These are phyloP conservation scores for Pueraria montana DNA, from an alignment of 306 rosid genomes.

Conservation along the genomic window DNA sequence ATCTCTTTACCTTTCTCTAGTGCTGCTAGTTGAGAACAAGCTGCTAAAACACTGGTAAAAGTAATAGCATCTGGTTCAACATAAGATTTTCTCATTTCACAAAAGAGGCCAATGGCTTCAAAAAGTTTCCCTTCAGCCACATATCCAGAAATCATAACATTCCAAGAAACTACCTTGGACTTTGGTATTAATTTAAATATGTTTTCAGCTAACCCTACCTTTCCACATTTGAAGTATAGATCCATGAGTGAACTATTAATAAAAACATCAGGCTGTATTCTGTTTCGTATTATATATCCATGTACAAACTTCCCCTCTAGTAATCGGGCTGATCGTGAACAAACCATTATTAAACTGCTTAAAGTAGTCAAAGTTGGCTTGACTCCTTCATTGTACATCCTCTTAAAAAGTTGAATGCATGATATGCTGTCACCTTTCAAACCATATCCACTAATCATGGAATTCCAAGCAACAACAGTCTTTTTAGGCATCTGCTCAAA, in stretches of 20 bases:
- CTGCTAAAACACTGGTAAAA: slow-evolving; percentile 71
- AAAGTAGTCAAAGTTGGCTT: slow-evolving; percentile 75
- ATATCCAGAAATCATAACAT: slow-evolving; percentile 84
- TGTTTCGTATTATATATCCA: slow-evolving; percentile 68
- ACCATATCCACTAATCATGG: slow-evolving; percentile 72
- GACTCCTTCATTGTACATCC: slow-evolving; percentile 70
- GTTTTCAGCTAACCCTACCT: slow-evolving; percentile 63
- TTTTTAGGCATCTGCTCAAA: slow-evolving; percentile 73
- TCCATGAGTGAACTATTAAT: slow-evolving; percentile 69
- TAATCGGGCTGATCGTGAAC: slow-evolving; percentile 66
- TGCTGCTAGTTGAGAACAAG: slow-evolving; percentile 83
- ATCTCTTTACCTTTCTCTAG: slow-evolving; percentile 82
- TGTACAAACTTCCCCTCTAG: slow-evolving; percentile 73
- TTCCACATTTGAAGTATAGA: slow-evolving; percentile 82
- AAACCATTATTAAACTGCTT: slow-evolving; percentile 69
- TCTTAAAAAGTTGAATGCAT: slow-evolving; percentile 69
- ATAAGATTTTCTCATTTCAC: slow-evolving; percentile 60
- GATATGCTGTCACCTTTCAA: slow-evolving; percentile 74
- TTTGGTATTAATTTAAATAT: slow-evolving; percentile 63
- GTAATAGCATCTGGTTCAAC: slow-evolving; percentile 77
- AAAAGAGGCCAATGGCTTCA: slow-evolving; percentile 66
- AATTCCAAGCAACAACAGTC: slow-evolving; percentile 82
- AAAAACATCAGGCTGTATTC: slow-evolving; percentile 64
- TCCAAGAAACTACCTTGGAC: slow-evolving; percentile 68
- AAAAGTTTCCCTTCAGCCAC: slow-evolving; percentile 65